These are phyloP conservation scores for Calophaca sinica DNA, from an alignment of 306 rosid genomes.

Conservation along the genomic window DNA sequence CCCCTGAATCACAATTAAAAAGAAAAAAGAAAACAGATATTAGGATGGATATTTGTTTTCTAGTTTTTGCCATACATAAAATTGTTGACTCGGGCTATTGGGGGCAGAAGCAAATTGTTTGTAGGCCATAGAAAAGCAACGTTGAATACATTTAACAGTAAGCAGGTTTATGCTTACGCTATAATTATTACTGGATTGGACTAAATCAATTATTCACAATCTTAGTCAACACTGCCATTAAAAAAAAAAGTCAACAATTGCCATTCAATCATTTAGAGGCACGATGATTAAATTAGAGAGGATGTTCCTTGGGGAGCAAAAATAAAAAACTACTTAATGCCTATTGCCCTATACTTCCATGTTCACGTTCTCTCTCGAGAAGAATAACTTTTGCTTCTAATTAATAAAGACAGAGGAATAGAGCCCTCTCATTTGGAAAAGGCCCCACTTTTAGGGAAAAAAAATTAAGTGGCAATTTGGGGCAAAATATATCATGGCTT, in stretches of 20 bases:
- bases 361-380: slow-evolving; percentile 43
- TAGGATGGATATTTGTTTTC: slow-evolving; percentile 13
- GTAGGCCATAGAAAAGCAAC: background rate
- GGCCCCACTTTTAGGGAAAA: background rate
- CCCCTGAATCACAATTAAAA: background rate
- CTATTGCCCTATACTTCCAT: background rate
- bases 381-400: slow-evolving; percentile 45
- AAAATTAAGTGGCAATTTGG: slow-evolving; percentile 8
- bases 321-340: no score
- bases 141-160: background rate
- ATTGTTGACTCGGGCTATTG: background rate
- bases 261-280: slow-evolving; percentile 17
- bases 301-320: slow-evolving; percentile 12
- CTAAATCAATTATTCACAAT: background rate
- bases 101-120: slow-evolving; percentile 25
- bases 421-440: slow-evolving; percentile 15
- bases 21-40: background rate
- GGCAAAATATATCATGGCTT: no score
- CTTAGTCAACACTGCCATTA: background rate
- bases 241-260: background rate
- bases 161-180: slow-evolving; percentile 16
- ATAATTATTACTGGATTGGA: background rate
- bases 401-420: slow-evolving; percentile 31
- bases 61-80: slow-evolving; percentile 3
- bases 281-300: background rate